Conservation (phyloP, 1,284 basidiomycete species). For the Sanghuangporus weigelae region DNA sequence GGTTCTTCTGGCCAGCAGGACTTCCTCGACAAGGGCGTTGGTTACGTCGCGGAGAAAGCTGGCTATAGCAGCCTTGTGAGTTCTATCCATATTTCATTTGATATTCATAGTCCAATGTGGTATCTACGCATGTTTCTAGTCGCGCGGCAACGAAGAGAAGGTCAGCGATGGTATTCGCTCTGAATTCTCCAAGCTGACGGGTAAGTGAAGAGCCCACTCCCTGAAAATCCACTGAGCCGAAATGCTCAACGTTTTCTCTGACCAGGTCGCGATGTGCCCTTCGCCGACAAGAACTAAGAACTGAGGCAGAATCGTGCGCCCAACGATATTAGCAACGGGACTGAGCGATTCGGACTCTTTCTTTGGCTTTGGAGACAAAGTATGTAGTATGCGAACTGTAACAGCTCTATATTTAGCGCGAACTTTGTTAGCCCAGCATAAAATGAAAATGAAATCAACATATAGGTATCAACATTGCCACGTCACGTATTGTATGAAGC, state of each 20-base stretch:
- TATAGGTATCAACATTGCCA: no score
- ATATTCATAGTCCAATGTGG: not conserved
- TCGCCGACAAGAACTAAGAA: not conserved
- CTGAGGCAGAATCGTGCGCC: not conserved
- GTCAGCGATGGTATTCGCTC: not conserved
- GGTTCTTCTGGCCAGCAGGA: not conserved
- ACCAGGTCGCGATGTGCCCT: not conserved
- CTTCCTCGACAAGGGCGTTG: conserved; percentile 9
- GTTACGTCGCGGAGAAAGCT: conserved; percentile 7
- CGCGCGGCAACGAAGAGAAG: not conserved
- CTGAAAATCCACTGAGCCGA: no score
- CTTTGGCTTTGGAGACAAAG: no score
- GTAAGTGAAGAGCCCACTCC: not conserved
- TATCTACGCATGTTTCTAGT: not conserved
- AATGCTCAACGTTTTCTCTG: not conserved
- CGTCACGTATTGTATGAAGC: no score
- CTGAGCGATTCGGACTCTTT: no score
- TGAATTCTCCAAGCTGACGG: conserved; percentile 1
- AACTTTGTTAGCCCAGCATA: no score
- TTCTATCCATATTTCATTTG: not conserved
- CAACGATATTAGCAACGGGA: no score
- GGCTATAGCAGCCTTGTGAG: conserved; percentile 2
- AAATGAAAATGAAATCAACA: no score
- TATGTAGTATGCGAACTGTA: no score
- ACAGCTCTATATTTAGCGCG: no score